phyloP scores from a whole-genome alignment of 306 rosid species.

The Potentilla sterilis region DNA sequence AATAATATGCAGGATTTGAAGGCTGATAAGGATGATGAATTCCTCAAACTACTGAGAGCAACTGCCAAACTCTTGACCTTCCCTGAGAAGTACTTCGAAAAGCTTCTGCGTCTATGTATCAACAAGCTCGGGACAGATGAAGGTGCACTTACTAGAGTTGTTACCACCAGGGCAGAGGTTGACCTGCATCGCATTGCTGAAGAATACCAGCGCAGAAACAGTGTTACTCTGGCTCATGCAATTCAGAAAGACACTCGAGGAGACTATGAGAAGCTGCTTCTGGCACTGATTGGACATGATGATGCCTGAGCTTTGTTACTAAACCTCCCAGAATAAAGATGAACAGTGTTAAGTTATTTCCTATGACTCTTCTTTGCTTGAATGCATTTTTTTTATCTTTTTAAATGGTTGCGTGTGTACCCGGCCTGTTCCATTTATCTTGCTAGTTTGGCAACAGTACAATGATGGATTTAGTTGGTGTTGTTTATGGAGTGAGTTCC shows the following conservation, averaged over 20 bases:
- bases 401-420: background rate
- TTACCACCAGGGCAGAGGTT: constrained; percentile 80
- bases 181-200: constrained; percentile 74
- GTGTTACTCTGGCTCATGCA: constrained; percentile 58
- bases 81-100: constrained; percentile 75
- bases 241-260: constrained; percentile 67
- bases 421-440: background rate
- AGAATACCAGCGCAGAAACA: constrained; percentile 76
- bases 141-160: constrained; percentile 76
- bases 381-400: background rate
- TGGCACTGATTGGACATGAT: constrained; percentile 58
- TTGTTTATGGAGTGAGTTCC: background rate
- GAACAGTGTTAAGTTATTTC: background rate
- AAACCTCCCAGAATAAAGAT: constrained; percentile 2
- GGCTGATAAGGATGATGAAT: constrained; percentile 58
- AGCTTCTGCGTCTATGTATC: constrained; percentile 56
- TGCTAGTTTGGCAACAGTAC: background rate
- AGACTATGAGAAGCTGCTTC: constrained; percentile 71
- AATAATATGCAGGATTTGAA: constrained; percentile 69
- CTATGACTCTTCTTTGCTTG: constrained; percentile 1
- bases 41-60: constrained; percentile 61
- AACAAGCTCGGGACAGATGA: constrained; percentile 84
- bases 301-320: constrained; percentile 39
- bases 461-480: background rate
- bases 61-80: constrained; percentile 59